Evolutionary conservation across 352 stramenopile genomes (phyloP), one percentile per base, ranked within the genome.

Genomic region (Globisporangium mamillatum): DNA sequence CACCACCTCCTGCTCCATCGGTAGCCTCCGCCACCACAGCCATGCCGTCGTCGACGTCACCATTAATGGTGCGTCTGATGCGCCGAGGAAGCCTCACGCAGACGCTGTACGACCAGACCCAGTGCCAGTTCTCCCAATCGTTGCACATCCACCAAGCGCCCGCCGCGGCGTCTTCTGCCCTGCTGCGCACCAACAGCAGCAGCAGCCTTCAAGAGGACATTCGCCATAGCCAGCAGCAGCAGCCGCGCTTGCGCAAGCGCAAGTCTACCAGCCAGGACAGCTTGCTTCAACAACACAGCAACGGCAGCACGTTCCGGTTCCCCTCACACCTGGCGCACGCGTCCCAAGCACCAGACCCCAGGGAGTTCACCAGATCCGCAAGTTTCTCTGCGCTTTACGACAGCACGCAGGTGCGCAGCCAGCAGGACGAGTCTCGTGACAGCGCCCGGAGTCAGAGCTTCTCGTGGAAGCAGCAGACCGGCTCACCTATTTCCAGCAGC

Each of bases 191-290:
- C 24, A n/a, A 12, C 24, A 22, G 20, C 14, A 32, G 32, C 57
- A 52, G 34, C 57, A 63, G 34, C 12, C 27, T 25, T 2, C 25
- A 41, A 14, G 7, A 52, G 2, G 44, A 52, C 0, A 18, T 34
- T 32, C 53, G 32, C 20, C n/a, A 32, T 8, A n/a, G 24, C 56
- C 27, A 48, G 29, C 29, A 44, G 20, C 24, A 52, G 4, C 29
- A 41, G 22, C 50, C 44, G 50, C 62, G 20, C 32, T 53, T 36
- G 22, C 63, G 53, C 24, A 68, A 68, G 53, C 63, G 63, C 63
- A 68, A 68, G 27, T 20, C 36, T 14, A 56, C 0, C 59, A 38
- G 58, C 7, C 22, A 27, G 9, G 7, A 52, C 20, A 27, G 18
- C 53, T 36, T 38, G 14, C 14, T 12, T n/a, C 24, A 34, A 16